Evolutionary conservation across 2,329 filamentous ascomycete genomes (phyloP), one percentile per base, ranked within the genome.

Genomic region (Monosporascus sp.): DNA sequence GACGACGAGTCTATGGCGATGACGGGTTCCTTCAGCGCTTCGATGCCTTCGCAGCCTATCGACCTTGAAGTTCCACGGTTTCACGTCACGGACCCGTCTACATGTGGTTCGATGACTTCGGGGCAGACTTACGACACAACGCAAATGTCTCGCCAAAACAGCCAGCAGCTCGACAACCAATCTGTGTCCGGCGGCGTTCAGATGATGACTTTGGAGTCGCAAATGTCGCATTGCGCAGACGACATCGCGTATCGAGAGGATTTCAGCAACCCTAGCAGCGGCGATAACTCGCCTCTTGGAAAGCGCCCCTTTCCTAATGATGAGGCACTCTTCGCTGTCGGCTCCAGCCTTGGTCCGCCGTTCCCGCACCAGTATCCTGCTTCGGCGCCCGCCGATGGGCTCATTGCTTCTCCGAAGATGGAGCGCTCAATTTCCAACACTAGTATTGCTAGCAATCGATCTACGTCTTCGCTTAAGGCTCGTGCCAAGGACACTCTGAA

Each of bases 401-500:
- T 68, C 7, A 55, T 71, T 17, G 51, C 57, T 7, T 69, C 71
- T 1, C 60, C 68, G 7, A 63, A 69, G 35, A 79, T 80, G 77
- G 72, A 79, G 56, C 73, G 78, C 8, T 78, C 76, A 1, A 56
- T 67, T n/a, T 81, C 79, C 8, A 75, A 70, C 54, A 66, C 68
- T 40, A 77, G 75, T 57, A 60, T 62, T 48, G 53, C 60, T 37
- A 80, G 78, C 60, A 68, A 63, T 51, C 73, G 66, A 58, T 81
- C 78, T 1, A 76, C 60, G 2, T 67, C 67, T 4, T 80, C 78
- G 1, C 63, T 77, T 1, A 74, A 74, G 37, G 67, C 68, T 8
- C 77, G 79, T 11, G 73, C 73, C 28, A 79, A 76, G 59, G 74
- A 79, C 49, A 73, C 78, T 1, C 69, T 76, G 3, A 68, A 70